Base-by-base conservation (phyloP, 495 filamentous ascomycete genomes). In the Pseudevernia furfuracea region DNA sequence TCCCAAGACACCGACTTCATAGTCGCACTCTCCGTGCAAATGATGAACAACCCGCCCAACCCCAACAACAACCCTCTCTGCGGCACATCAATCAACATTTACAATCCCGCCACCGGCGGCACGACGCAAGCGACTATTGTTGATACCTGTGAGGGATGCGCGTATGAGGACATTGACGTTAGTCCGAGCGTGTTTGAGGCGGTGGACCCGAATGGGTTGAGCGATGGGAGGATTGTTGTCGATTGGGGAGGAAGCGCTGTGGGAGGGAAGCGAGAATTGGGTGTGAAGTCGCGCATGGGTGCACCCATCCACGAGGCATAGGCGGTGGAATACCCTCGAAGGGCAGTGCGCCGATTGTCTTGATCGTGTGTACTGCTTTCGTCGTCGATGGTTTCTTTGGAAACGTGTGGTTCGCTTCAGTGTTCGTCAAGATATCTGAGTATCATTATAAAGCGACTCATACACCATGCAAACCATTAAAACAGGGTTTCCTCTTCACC, bases 21-120 rank as follows among this genome's bases (percentile, higher is more conserved):
- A 48, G 74, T 76, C 60, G 79, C 79, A 21, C 60, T 81, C 43
- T 64, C 72, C n/a, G 30, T 67, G 21, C n/a, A 6, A 9, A 62
- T 74, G 41, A 71, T 74, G 65, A 38, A 69, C 9, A 68, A 64
- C 61, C 58, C 37, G 12, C 64, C 59, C 34, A 75, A 79, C 64
- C 71, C 76, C 23, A 80, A 79, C 69, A 56, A 66, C 11, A 80
- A 80, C 70, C 67, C 76, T 8, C 53, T 71, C 17, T 80, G 78
- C 71, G 75, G 76, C 44, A 63, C 67, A 49, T 34, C 41, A 21
- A 72, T 77, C 65, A 71, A 55, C 34, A 76, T 76, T 68, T 44
- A 28, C 30, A 63, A 62, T 44, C 59, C 66, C 0, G 17, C 65
- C 41, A 66, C 53, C 2, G 69, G 70, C 52, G 39, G 39, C 44